A percentile compares a stretch with the other conserved stretches of the same genome.
These are phyloP conservation scores for Didymella exigua DNA, from an alignment of 2,329 filamentous ascomycete genomes.

Conservation along the genomic window DNA sequence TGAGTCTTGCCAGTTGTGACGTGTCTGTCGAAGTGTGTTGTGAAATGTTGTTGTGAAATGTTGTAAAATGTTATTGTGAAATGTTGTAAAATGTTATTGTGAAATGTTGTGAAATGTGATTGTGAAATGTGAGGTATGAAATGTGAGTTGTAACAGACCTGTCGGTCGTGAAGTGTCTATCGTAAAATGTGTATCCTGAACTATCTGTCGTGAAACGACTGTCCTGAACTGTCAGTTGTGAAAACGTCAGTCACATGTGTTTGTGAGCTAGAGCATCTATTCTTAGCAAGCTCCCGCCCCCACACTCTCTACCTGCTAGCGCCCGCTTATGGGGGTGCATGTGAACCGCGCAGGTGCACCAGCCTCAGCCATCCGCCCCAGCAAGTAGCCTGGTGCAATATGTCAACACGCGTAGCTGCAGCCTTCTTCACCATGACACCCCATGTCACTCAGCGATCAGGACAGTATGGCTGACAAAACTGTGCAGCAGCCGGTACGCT, in stretches of 20 bases:
- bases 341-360: conserved; percentile 1
- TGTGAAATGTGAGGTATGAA: no score
- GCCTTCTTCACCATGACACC: background rate
- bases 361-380: background rate
- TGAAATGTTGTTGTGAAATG: no score
- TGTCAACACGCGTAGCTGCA: background rate
- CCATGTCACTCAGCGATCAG: conserved; percentile 1
- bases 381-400: background rate
- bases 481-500: conserved; percentile 4
- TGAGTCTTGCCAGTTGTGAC: no score
- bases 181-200: no score
- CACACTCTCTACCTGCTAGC: background rate
- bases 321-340: background rate
- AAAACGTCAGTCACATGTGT: background rate
- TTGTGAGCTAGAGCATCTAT: background rate
- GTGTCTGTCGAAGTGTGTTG: no score
- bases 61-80: no score
- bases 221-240: no score
- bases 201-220: background rate
- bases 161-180: no score
- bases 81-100: no score
- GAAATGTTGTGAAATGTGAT: no score
- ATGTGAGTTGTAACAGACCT: no score
- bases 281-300: background rate
- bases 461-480: conserved; percentile 27